Conservation (phyloP, 2,329 filamentous ascomycete species). For the Pochonia chlamydosporia region DNA sequence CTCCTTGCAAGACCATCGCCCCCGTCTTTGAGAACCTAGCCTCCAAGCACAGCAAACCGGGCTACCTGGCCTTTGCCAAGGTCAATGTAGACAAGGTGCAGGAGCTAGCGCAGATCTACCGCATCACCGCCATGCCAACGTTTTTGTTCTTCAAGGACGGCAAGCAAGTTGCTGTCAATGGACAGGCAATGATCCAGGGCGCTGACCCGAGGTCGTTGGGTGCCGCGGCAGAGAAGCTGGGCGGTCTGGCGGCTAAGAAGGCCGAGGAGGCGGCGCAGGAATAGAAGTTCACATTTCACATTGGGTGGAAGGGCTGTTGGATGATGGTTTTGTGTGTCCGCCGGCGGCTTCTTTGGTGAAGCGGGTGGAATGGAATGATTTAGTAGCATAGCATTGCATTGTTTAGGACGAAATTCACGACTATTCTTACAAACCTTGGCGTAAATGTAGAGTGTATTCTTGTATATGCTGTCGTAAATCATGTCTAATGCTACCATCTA, state of each 20-base stretch:
- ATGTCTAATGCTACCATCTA: conserved; percentile 9
- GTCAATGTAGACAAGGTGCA: conserved; percentile 20
- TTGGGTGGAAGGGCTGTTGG: background rate
- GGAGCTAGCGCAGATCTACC: conserved; percentile 55
- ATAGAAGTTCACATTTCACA: background rate
- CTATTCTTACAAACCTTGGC: too few species aligned
- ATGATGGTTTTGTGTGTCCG: background rate
- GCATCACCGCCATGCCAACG: conserved; percentile 87
- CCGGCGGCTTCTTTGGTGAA: background rate
- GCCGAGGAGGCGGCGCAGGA: conserved; percentile 13
- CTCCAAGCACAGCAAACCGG: conserved; percentile 15
- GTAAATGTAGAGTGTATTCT: too few species aligned
- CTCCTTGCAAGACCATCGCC: conserved; percentile 42
- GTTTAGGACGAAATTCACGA: too few species aligned
- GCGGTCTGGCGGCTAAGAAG: conserved; percentile 27
- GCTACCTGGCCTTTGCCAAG: conserved; percentile 14
- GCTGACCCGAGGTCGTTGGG: conserved; percentile 24
- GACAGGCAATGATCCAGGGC: conserved; percentile 25
- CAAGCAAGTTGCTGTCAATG: conserved; percentile 25
- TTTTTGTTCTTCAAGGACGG: conserved; percentile 84
- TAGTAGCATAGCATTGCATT: background rate
- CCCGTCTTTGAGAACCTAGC: conserved; percentile 47
- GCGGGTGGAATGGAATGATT: background rate
- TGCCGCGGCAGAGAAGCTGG: conserved; percentile 31
- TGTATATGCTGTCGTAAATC: background rate